Evolutionary conservation across 441 rosid genomes (phyloP).

Genomic region (Croton laevigatus): DNA sequence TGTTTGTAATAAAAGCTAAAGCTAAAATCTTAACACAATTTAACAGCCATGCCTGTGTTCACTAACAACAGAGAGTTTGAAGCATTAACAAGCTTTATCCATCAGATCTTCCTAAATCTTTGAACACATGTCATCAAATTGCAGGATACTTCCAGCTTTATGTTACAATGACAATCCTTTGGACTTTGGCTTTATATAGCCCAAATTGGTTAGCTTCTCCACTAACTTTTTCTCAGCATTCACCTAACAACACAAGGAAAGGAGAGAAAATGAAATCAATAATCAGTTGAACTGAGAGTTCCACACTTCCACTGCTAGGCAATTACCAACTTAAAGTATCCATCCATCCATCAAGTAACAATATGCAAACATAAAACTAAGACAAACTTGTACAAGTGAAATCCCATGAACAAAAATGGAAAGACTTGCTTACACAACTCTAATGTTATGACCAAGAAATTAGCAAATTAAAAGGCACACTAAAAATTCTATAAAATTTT

Average conservation of each 20-base stretch:
- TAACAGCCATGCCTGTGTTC: not conserved
- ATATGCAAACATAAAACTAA: too few species aligned
- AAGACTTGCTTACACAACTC: too few species aligned
- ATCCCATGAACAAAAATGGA: not conserved
- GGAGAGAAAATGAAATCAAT: not conserved
- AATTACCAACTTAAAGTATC: not conserved
- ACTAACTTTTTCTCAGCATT: conserved; percentile 73
- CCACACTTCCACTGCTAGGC: not conserved
- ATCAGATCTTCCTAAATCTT: not conserved
- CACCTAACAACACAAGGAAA: conserved; percentile 42
- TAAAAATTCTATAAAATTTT: not conserved
- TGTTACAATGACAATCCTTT: conserved; percentile 20
- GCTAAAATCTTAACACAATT: not conserved
- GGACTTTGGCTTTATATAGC: conserved; percentile 52
- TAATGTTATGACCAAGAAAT: not conserved
- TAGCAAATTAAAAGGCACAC: not conserved
- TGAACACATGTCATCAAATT: not conserved
- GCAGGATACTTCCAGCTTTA: not conserved
- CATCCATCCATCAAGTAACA: not conserved
- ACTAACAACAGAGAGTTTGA: not conserved
- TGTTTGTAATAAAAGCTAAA: not conserved
- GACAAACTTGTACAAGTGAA: too few species aligned
- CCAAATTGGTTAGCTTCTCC: conserved; percentile 64
- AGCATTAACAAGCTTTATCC: conserved; percentile 7
- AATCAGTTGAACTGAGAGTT: not conserved